Evolutionary conservation across 2,329 filamentous ascomycete species (phyloP), one percentile per base, ranked within the genome.

Genomic region (Colletotrichum sp.): DNA sequence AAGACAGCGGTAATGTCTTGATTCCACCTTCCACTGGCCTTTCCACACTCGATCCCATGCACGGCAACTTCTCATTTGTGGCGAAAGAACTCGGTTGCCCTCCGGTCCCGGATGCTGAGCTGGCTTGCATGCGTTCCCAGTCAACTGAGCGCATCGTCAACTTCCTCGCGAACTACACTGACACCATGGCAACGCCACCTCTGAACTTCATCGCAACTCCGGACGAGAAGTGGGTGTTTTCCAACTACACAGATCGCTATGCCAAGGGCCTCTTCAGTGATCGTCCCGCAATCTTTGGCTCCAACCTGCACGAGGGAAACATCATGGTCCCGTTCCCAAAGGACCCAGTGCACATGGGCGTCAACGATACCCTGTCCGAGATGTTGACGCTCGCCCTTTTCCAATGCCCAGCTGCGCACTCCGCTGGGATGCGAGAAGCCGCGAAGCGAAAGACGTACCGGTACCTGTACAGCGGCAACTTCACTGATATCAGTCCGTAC

Each of bases 171-270:
- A 4, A 72, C 79, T 0, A 84, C 66, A 82, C 79, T 52, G 84
- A 82, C 49, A 2, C 79, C 86, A 5, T 82, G 84, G 8, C 82
- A 83, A 3, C 82, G 82, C 8, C 82, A 83, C 7, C 77, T 82
- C 3, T 88, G 88, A 75, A 86, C 86, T 52, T 87, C 87, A 6
- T 83, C 82, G 6, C 80, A 27, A 62, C 29, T 32, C 15, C 83
- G 4, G 88, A 89, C 74, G 80, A 80, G 5, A 78, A 84, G 29
- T 79, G 82, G 5, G 84, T 89, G 8, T 89, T 89, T 62, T 76
- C 81, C 8, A 81, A 88, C 77, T 89, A 88, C 65, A 66, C 79
- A 4, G 78, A 61, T 15, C 79, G 80, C 29, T 86, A 84, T 0
- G 75, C 79, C 4, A 71, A 77, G 11, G 85, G 85, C n/a, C 77